Conservation (phyloP, 1,139 yeast species). For the Schwanniomyces etchellsii region DNA sequence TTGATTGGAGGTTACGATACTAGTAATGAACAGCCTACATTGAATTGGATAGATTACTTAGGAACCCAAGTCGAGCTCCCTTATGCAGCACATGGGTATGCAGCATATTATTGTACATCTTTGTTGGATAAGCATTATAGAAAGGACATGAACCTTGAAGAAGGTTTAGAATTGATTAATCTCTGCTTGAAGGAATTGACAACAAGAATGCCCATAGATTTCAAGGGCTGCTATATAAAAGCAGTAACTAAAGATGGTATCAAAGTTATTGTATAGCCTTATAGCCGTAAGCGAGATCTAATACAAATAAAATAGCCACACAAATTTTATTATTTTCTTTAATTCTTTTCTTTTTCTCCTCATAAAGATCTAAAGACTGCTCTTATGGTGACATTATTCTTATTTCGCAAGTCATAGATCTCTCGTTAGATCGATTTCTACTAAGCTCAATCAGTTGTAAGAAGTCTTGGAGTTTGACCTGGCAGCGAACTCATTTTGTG, state of each 20-base stretch:
- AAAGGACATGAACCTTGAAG: conserved; percentile 68
- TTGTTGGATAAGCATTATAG: conserved; percentile 87
- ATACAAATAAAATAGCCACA: too few relatives aligned
- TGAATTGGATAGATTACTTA: conserved; percentile 89
- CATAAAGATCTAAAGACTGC: too few relatives aligned
- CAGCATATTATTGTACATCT: conserved; percentile 89
- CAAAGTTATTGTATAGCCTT: conserved; percentile 18
- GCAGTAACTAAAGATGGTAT: conserved; percentile 72
- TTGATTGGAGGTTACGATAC: conserved; percentile 81
- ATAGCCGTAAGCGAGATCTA: not conserved
- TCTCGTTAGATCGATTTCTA: too few relatives aligned
- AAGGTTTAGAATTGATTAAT: conserved; percentile 71
- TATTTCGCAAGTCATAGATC: too few relatives aligned
- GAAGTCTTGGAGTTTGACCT: too few relatives aligned
- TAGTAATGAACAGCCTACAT: conserved; percentile 55
- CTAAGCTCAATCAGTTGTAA: too few relatives aligned
- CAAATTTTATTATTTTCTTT: too few relatives aligned
- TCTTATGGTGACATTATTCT: too few relatives aligned
- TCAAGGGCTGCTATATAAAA: conserved; percentile 82
- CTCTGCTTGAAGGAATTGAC: conserved; percentile 74
- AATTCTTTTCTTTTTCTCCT: too few relatives aligned
- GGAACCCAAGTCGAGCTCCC: conserved; percentile 91
- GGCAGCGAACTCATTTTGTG: too few relatives aligned
- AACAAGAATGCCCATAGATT: conserved; percentile 91
- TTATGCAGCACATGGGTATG: conserved; percentile 96